Evolutionary conservation across 2,329 filamentous ascomycete genomes (phyloP).

Genomic region (Ceratocystis eucalypticola): DNA sequence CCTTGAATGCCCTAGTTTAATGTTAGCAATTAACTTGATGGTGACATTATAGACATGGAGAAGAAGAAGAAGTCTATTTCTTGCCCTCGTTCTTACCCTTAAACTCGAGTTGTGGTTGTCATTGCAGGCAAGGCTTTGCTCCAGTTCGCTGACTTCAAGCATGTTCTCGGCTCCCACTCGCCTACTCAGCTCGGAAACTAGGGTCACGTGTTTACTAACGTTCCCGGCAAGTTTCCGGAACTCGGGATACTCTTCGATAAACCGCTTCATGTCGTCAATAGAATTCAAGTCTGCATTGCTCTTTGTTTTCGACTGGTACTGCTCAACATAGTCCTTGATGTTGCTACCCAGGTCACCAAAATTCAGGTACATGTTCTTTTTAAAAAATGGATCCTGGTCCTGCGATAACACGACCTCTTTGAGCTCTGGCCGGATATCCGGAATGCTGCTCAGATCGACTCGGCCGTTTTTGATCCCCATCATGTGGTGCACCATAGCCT

Average conservation of each 20-base stretch:
- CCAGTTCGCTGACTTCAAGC: constrained; percentile 91
- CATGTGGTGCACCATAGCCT: constrained; percentile 98
- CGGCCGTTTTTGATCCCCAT: constrained; percentile 91
- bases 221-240: constrained; percentile 95
- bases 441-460: constrained; percentile 72
- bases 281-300: constrained; percentile 93
- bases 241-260: constrained; percentile 97
- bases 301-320: constrained; percentile 96
- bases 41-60: neutral
- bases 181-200: constrained; percentile 85
- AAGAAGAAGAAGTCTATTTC: neutral
- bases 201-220: constrained; percentile 93
- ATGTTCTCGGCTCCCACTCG: constrained; percentile 74
- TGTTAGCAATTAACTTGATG: neutral
- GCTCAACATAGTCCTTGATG: constrained; percentile 96
- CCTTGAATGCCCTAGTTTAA: constrained; percentile 58
- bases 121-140: constrained; percentile 92
- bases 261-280: constrained; percentile 96
- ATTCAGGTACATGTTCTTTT: constrained; percentile 97
- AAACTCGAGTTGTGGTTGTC: constrained; percentile 86
- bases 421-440: constrained; percentile 71
- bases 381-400: constrained; percentile 97
- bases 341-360: constrained; percentile 92
- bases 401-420: constrained; percentile 91
- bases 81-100: constrained; percentile 44